Base-by-base conservation (phyloP, 148 eudicot genomes). In the Hydrangea macrophylla region DNA sequence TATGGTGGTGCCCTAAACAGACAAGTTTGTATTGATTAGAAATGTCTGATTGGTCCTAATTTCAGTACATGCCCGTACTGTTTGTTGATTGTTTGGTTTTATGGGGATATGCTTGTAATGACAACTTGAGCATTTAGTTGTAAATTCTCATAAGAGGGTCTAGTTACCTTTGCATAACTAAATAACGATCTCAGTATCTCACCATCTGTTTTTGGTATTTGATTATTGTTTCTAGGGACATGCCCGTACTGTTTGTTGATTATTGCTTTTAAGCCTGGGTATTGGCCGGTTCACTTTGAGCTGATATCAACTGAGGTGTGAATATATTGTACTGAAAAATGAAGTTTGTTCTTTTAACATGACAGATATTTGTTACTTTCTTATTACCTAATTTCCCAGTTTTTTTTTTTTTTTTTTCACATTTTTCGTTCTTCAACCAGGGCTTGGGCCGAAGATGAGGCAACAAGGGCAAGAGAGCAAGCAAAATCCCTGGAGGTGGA, bases 401-500 rank as follows among this genome's bases (percentile, higher is more conserved):
- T n/a, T n/a, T n/a, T n/a, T n/a, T n/a, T n/a, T n/a, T n/a, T n/a
- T n/a, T n/a, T n/a, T n/a, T 37, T 36, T 24, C 15, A 42, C 33
- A 70, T 39, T 32, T 24, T 39, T 22, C 31, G 65, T 66, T 60
- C 72, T 30, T 51, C 20, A 58, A 76, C 62, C 77, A 94, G 98
- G 79, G 62, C 89, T 51, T 94, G 99, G 99, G 99, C 99, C 6
- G 99, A 94, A 75, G 96, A 94, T 15, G 99, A 94, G 81, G 97
- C 99, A 17, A 91, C 81, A 78, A 84, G 91, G 82, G 97, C 92
- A 71, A 92, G 90, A 73, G 97, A 94, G 68, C 88, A 88, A 75
- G 96, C 87, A 37, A 94, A 91, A 81, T 83, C 81, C 32, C 83
- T 94, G 39, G 99, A 89, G 60, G 97, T 82, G 80, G 99, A 97